Evolutionary conservation across 345 rosid genomes (phyloP), one percentile per base, ranked within the genome.

Genomic region (Eutrema yunnanense): DNA sequence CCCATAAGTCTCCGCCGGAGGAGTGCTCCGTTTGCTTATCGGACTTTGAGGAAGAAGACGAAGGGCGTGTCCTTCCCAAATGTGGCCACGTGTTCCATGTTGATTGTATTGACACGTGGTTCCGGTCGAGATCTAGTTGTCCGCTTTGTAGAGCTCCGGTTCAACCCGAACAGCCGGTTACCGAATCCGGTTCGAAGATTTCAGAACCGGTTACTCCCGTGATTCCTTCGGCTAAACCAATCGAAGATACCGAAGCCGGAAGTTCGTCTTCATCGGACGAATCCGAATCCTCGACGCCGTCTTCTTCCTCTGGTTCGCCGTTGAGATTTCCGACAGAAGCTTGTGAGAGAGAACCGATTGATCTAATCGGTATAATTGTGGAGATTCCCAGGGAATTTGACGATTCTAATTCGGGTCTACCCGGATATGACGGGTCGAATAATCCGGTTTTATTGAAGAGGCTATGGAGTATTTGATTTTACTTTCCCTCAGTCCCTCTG

Each of bases 41-140:
- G 8, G 96, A 88, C 51, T 94, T 94, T 33, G 86, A 88, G 40
- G 81, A 86, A 52, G 80, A 84, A 8, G 97, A 94, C 62, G 72
- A 61, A 67, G 97, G 84, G 66, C 89, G 96, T 69, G 82, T 73
- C 47, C 73, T 94, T 66, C 95, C 96, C 16, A 78, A 74, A 36
- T 93, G 98, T 32, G 81, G 80, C 27, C 98, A 93, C 69, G 73
- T 80, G 54, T 93, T 93, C 62, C 98, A 93, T 27, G 85, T 80
- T 1, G 97, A 83, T 1, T 93, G 97, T 73, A 89, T 91, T n/a
- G 97, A 94, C 69, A 83, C 81, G 85, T 94, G 98, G 97, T 89
- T 94, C 57, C 72, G 69, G 46, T 82, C 90, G 9, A 92, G 88
- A 75, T 83, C 89, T 12, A 90, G 83, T n/a, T 93, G 97, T 66